These are phyloP conservation scores for Poronia punctata DNA, from an alignment of 495 filamentous ascomycete genomes.

Conservation along the genomic window DNA sequence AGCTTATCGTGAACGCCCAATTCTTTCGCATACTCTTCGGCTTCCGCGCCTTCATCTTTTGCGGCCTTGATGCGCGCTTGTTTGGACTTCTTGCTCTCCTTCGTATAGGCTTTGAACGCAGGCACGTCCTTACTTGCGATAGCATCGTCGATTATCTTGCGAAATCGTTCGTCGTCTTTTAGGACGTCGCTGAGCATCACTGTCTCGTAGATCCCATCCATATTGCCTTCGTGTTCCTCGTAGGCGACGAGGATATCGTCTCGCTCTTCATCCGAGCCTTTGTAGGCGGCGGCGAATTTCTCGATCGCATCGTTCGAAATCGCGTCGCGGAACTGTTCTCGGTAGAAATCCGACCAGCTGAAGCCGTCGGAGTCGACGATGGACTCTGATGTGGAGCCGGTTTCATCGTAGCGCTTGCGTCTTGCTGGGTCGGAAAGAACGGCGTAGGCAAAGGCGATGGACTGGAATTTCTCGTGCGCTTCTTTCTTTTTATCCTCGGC, in stretches of 20 bases:
- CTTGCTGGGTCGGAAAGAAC: constrained; percentile 75
- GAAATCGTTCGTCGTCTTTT: constrained; percentile 82
- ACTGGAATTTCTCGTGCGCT: constrained; percentile 76
- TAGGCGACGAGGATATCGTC: constrained; percentile 72
- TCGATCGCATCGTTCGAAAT: constrained; percentile 63
- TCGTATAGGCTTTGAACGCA: constrained; percentile 57
- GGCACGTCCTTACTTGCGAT: constrained; percentile 61
- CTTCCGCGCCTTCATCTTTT: constrained; percentile 61
- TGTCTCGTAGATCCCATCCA: constrained; percentile 66
- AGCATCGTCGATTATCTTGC: constrained; percentile 71
- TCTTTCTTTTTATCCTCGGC: constrained; percentile 51
- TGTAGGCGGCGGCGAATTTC: constrained; percentile 67
- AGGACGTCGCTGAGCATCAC: constrained; percentile 81
- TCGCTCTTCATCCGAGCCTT: constrained; percentile 79
- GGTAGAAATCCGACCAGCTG: constrained; percentile 84
- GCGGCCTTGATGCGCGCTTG: constrained; percentile 58
- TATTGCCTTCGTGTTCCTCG: constrained; percentile 57
- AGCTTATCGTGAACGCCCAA: constrained; percentile 58
- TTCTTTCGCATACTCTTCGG: constrained; percentile 63
- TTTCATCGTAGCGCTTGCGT: constrained; percentile 78
- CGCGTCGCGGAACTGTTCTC: constrained; percentile 66
- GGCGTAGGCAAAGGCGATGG: constrained; percentile 87
- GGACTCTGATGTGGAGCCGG: constrained; percentile 77
- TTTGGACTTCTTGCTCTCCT: constrained; percentile 60
- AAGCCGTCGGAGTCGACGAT: constrained; percentile 67